A percentile compares a stretch with the other conserved stretches of the same genome.
Evolutionary conservation across 768 basidiomycete genomes (phyloP).

Genomic region (Leucocoprinus birnbaumii): DNA sequence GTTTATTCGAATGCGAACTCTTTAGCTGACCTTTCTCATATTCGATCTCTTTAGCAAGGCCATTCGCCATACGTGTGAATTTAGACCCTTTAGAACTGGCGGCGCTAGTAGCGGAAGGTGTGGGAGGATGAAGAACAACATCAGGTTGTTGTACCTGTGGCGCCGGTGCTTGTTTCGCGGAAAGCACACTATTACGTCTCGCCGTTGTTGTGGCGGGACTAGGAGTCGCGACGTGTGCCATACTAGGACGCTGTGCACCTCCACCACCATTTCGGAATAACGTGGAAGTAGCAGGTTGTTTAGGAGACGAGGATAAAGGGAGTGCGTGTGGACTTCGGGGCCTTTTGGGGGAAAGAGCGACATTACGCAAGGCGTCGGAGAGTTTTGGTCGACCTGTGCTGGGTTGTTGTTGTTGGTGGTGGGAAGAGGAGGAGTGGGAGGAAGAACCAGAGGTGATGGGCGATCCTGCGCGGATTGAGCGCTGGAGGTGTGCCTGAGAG

Average conservation of each 20-base stretch:
- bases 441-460: constrained; percentile 47
- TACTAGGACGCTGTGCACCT: not conserved
- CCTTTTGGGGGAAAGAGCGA: constrained; percentile 75
- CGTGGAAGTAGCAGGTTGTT: constrained; percentile 9
- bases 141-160: constrained; percentile 44
- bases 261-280: too few relatives aligned
- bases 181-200: constrained; percentile 24
- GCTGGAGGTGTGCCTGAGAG: constrained; percentile 26
- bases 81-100: constrained; percentile 40
- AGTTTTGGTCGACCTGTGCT: constrained; percentile 52
- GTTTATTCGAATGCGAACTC: not conserved
- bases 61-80: constrained; percentile 59
- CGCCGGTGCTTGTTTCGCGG: constrained; percentile 23
- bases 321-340: constrained; percentile 46
- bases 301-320: constrained; percentile 17
- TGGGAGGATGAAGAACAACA: constrained; percentile 56
- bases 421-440: constrained; percentile 47
- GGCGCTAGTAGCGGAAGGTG: constrained; percentile 42
- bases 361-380: constrained; percentile 65
- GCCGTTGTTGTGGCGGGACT: constrained; percentile 29
- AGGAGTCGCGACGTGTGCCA: constrained; percentile 26
- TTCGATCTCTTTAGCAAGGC: constrained; percentile 53
- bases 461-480: constrained; percentile 42
- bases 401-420: constrained; percentile 38
- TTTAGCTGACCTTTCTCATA: constrained; percentile 23